Percentiles rank a stretch among this genome's conserved stretches.
Conservation (phyloP, 2,329 filamentous ascomycete genomes). For the Aspergillus ruber region DNA sequence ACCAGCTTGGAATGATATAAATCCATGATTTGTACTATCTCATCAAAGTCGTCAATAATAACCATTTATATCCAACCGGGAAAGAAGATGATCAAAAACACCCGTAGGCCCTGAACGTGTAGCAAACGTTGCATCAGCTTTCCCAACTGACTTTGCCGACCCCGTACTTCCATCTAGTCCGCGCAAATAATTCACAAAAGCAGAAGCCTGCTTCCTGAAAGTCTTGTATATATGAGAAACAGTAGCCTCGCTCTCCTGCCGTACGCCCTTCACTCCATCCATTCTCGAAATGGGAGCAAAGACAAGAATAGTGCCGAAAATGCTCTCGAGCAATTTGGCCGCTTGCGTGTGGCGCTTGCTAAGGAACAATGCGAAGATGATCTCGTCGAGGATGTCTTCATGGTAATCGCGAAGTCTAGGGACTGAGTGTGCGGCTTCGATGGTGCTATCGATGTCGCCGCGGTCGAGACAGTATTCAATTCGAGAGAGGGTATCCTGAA, state of each 20-base stretch:
- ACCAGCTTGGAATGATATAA: not conserved
- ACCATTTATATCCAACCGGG: conserved; percentile 64
- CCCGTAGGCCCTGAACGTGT: conserved; percentile 44
- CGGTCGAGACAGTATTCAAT: conserved; percentile 54
- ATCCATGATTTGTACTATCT: not conserved
- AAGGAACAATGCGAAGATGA: conserved; percentile 66
- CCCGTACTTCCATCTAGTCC: conserved; percentile 59
- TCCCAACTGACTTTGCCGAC: conserved; percentile 31
- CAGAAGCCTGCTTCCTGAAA: conserved; percentile 65
- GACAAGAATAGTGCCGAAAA: conserved; percentile 64
- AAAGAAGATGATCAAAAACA: conserved; percentile 61
- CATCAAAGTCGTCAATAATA: conserved; percentile 48
- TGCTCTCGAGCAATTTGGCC: conserved; percentile 66
- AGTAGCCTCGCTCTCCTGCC: conserved; percentile 33
- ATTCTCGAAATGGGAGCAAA: conserved; percentile 50
- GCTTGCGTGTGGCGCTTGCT: conserved; percentile 69
- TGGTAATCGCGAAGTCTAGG: conserved; percentile 64
- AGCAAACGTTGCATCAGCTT: conserved; percentile 18
- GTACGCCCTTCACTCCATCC: conserved; percentile 34
- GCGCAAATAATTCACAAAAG: conserved; percentile 68
- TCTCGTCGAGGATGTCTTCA: conserved; percentile 65
- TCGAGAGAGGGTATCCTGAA: conserved; percentile 59
- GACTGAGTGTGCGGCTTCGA: conserved; percentile 54
- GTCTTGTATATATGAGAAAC: conserved; percentile 52
- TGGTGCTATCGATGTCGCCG: conserved; percentile 40